Conservation (phyloP, 108 stramenopile species). For the Skeletonema marinoi region DNA sequence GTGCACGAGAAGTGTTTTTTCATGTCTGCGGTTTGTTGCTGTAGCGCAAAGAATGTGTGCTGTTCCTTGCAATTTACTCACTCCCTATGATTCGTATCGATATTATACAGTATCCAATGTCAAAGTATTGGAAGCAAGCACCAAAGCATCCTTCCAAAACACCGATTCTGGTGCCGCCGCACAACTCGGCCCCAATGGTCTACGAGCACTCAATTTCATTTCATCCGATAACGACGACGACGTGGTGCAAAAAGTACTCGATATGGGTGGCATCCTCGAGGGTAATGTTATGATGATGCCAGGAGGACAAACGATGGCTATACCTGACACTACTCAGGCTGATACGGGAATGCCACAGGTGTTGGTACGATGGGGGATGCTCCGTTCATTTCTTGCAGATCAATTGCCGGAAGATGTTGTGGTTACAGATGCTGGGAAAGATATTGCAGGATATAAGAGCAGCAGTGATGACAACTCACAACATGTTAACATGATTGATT, state of each 20-base stretch:
- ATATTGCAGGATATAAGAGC: background rate
- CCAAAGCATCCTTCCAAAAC: background rate
- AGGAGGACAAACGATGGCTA: constrained; percentile 1
- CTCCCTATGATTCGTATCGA: background rate
- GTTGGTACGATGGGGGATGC: background rate
- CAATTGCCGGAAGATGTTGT: background rate
- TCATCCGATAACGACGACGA: background rate
- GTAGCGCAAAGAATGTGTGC: background rate
- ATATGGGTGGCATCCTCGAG: background rate
- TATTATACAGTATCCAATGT: background rate
- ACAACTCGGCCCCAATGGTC: constrained; percentile 14
- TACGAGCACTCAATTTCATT: constrained; percentile 4
- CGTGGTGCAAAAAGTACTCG: constrained; percentile 8
- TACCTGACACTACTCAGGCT: background rate
- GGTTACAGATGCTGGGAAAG: background rate
- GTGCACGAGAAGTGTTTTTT: background rate
- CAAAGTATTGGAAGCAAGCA: constrained; percentile 8
- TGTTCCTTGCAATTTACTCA: background rate
- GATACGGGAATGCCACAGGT: background rate
- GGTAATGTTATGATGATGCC: constrained; percentile 8
- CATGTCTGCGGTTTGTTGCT: background rate
- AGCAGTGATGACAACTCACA: background rate
- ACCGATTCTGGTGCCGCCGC: background rate
- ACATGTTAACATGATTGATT: background rate
- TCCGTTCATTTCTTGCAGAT: background rate